Evolutionary conservation across 2,329 filamentous ascomycete species (phyloP).

Genomic region (Aureobasidium pullulans): DNA sequence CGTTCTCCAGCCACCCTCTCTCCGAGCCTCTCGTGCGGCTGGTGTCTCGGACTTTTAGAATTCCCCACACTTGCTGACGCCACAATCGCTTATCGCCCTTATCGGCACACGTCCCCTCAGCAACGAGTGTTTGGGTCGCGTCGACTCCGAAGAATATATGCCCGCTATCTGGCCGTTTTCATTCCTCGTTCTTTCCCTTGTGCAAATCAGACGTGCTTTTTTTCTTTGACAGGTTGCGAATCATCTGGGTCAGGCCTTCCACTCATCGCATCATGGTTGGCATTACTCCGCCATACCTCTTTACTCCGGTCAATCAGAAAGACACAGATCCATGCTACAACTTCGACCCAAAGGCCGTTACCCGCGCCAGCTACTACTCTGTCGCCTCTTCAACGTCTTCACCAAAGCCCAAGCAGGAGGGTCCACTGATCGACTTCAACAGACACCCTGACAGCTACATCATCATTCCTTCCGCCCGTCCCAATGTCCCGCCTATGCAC

Average conservation of each 20-base stretch:
- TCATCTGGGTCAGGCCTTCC: neutral
- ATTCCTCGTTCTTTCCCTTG: conserved; percentile 7
- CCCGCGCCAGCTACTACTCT: conserved; percentile 61
- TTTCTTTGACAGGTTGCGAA: neutral
- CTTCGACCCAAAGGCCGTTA: conserved; percentile 86
- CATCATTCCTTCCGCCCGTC: conserved; percentile 55
- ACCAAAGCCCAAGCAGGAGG: conserved; percentile 56
- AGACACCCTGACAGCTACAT: conserved; percentile 72
- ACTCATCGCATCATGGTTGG: conserved; percentile 32
- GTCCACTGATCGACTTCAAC: conserved; percentile 75
- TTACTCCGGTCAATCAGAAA: conserved; percentile 47
- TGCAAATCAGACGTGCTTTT: neutral
- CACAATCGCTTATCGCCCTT: neutral
- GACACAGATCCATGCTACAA: conserved; percentile 45
- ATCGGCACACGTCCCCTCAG: neutral
- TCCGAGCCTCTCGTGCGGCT: neutral
- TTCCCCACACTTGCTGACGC: conserved; percentile 2
- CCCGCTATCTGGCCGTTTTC: conserved; percentile 6
- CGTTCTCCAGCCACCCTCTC: neutral
- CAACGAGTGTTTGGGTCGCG: neutral
- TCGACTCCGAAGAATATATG: conserved; percentile 3
- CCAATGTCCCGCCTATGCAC: conserved; percentile 59
- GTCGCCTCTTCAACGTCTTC: conserved; percentile 34
- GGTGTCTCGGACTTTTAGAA: neutral
- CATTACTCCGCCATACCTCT: conserved; percentile 63